Conservation (phyloP, 2,329 filamentous ascomycete species). For the Nectriaceae sp. region DNA sequence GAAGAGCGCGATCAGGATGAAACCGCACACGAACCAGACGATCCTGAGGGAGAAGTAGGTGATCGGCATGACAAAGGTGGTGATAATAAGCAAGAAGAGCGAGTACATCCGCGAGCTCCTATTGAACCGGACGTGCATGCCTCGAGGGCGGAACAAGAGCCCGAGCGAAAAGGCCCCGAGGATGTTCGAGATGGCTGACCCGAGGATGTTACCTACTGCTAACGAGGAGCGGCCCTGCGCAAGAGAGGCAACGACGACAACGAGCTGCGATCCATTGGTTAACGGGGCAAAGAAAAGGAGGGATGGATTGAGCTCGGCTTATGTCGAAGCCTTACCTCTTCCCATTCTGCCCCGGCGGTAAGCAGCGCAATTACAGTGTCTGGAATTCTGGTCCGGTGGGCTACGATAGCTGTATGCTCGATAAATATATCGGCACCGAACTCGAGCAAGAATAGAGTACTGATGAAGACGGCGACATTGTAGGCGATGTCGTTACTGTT, state of each 20-base stretch:
- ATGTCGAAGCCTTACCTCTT: no score
- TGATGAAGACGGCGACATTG: constrained; percentile 44
- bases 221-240: no score
- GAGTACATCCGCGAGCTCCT: constrained; percentile 50
- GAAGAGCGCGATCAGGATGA: no score
- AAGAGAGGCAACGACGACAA: no score
- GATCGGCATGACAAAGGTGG: constrained; percentile 38
- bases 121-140: constrained; percentile 40
- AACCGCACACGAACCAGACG: no score
- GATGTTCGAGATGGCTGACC: constrained; percentile 57
- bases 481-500: no score
- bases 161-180: constrained; percentile 57
- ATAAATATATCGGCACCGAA: constrained; percentile 55
- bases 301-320: no score
- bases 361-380: constrained; percentile 51
- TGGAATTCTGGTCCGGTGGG: constrained; percentile 44
- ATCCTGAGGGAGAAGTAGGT: constrained; percentile 27
- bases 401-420: constrained; percentile 50
- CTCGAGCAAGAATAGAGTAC: constrained; percentile 51
- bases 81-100: constrained; percentile 42
- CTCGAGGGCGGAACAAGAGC: constrained; percentile 42
- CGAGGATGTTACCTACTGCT: constrained; percentile 57
- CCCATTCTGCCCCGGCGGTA: constrained; percentile 54
- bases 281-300: no score
- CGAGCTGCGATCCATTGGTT: no score